Conservation (phyloP, 192 early-diverging fungal genomes). For the Coemansia sp. region DNA sequence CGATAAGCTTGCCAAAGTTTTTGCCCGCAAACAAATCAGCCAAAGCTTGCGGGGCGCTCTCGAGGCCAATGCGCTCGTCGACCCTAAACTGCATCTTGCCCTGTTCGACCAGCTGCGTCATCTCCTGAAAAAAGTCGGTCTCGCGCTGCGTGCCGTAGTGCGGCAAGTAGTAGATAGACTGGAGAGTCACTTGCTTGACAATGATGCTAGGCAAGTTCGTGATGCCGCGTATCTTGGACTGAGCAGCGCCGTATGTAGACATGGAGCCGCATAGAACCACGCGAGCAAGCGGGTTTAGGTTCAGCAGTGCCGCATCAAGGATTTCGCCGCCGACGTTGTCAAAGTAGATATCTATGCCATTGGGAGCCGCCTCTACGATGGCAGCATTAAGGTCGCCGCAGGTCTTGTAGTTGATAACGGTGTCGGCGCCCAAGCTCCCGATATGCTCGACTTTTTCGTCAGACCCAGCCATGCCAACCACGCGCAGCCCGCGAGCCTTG, state of each 20-base stretch:
- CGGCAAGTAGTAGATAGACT: slow-evolving; percentile 69
- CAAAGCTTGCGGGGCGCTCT: slow-evolving; percentile 64
- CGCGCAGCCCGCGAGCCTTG: slow-evolving; percentile 72
- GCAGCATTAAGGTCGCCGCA: slow-evolving; percentile 48
- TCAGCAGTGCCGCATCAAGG: slow-evolving; percentile 69
- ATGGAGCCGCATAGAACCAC: slow-evolving; percentile 77
- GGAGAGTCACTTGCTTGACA: slow-evolving; percentile 59
- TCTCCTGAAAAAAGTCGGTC: slow-evolving; percentile 60
- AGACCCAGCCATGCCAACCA: slow-evolving; percentile 81
- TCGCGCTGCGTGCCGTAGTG: slow-evolving; percentile 52
- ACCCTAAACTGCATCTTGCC: slow-evolving; percentile 66
- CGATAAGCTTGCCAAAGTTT: slow-evolving; percentile 71
- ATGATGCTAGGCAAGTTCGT: slow-evolving; percentile 64
- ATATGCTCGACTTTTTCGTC: slow-evolving; percentile 82
- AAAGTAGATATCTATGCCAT: slow-evolving; percentile 88
- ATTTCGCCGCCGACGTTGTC: slow-evolving; percentile 83
- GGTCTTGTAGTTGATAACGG: slow-evolving; percentile 93
- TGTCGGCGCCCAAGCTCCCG: slow-evolving; percentile 73
- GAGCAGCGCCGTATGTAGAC: slow-evolving; percentile 62
- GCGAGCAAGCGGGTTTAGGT: slow-evolving; percentile 67
- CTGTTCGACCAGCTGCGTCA: slow-evolving; percentile 58
- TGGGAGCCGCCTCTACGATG: slow-evolving; percentile 65
- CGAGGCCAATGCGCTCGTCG: slow-evolving; percentile 65
- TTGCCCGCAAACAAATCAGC: slow-evolving; percentile 62
- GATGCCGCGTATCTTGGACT: slow-evolving; percentile 54